Percentiles rank a stretch among this genome's conserved stretches.
phyloP scores from a whole-genome alignment of 1,284 basidiomycete genomes.

The Moniliophthora roreri region DNA sequence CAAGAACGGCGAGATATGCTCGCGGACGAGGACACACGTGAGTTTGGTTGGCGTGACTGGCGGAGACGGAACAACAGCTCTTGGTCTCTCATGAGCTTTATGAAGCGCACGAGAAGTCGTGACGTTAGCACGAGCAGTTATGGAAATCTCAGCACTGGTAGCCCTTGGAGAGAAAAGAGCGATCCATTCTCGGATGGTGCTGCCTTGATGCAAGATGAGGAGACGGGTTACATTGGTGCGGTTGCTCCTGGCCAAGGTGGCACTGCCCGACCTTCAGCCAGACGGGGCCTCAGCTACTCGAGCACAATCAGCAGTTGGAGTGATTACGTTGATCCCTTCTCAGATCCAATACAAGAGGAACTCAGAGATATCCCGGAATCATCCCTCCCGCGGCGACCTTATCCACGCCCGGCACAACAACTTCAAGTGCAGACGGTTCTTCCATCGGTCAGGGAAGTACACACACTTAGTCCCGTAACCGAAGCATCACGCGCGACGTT shows the following conservation, averaged over 20 bases:
- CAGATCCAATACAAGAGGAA: constrained; percentile 44
- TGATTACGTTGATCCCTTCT: constrained; percentile 53
- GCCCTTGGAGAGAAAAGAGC: constrained; percentile 49
- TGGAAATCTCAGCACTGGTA: constrained; percentile 14
- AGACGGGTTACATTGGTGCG: constrained; percentile 26
- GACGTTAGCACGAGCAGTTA: constrained; percentile 30
- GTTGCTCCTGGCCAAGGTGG: constrained; percentile 20
- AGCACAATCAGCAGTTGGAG: constrained; percentile 34
- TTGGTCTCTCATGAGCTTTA: constrained; percentile 56
- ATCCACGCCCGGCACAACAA: constrained; percentile 25
- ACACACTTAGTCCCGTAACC: constrained; percentile 37
- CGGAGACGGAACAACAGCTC: constrained; percentile 38
- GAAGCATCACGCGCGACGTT: constrained; percentile 37
- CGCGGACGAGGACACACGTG: constrained; percentile 68
- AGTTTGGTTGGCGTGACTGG: constrained; percentile 38
- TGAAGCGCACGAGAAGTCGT: constrained; percentile 37
- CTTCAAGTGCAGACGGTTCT: constrained; percentile 30
- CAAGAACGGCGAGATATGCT: constrained; percentile 64
- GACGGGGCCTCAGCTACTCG: constrained; percentile 39
- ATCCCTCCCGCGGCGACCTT: constrained; percentile 20
- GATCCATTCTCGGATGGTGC: constrained; percentile 51
- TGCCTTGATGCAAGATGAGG: constrained; percentile 34
- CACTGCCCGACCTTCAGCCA: constrained; percentile 29
- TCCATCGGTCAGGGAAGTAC: constrained; percentile 29
- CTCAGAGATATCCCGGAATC: constrained; percentile 21